Evolutionary conservation across 768 basidiomycete species (phyloP).

Genomic region (Kwoniella europaea): DNA sequence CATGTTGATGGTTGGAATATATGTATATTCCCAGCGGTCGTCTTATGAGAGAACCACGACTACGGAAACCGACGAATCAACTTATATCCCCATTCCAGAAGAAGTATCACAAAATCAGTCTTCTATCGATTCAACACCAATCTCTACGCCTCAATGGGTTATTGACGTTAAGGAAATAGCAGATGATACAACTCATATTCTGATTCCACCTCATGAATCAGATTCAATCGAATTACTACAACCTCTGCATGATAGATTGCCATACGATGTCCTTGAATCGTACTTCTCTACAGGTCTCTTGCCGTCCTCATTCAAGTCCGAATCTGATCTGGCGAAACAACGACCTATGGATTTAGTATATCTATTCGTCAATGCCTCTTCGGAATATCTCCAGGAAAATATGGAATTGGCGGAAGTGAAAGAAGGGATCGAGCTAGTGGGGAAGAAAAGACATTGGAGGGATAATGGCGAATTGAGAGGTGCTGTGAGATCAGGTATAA

Average conservation of each 20-base stretch:
- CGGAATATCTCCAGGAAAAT: conserved; percentile 35
- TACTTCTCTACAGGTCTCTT: conserved; percentile 38
- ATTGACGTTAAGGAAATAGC: conserved; percentile 1
- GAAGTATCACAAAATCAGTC: not conserved
- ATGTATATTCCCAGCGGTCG: not conserved
- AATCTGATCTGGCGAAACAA: not conserved
- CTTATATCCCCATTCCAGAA: not conserved
- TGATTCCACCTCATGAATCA: conserved; percentile 24
- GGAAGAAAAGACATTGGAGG: conserved; percentile 43
- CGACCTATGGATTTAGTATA: conserved; percentile 47
- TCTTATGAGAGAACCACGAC: not conserved
- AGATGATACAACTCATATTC: conserved; percentile 31
- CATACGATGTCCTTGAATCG: conserved; percentile 28
- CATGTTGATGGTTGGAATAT: not conserved
- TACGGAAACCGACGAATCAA: not conserved
- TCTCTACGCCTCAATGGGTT: conserved; percentile 6
- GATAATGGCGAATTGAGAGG: conserved; percentile 54
- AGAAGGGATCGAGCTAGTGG: conserved; percentile 30
- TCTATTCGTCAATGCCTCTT: conserved; percentile 52
- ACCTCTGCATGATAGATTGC: conserved; percentile 30
- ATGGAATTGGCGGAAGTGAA: conserved; percentile 18
- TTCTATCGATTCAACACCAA: not conserved
- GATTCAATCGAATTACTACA: conserved; percentile 15
- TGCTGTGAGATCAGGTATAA: conserved; percentile 41
- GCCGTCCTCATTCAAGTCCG: conserved; percentile 4